Percentiles rank a stretch among this genome's conserved stretches.
Evolutionary conservation across 2,329 filamentous ascomycete genomes (phyloP).

Genomic region (Curvularia verruculosa): DNA sequence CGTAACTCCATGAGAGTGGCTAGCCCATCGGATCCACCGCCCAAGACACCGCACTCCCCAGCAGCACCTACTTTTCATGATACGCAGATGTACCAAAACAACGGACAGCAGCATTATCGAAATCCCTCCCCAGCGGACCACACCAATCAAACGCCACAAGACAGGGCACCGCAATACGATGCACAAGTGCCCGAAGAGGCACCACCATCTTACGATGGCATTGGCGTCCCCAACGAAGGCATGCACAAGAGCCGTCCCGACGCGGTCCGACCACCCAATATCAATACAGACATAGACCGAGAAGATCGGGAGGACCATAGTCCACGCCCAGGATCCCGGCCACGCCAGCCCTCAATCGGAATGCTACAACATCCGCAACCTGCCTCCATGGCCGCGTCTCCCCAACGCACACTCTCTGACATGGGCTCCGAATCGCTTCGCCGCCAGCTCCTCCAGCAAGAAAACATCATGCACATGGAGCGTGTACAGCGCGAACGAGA

Average conservation of each 20-base stretch:
- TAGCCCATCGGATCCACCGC: constrained; percentile 37
- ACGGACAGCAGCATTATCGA: constrained; percentile 21
- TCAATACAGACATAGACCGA: constrained; percentile 29
- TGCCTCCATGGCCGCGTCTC: constrained; percentile 49
- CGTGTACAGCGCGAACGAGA: constrained; percentile 38
- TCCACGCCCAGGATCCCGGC: constrained; percentile 30
- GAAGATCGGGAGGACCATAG: constrained; percentile 9
- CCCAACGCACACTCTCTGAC: constrained; percentile 42
- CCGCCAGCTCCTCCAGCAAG: constrained; percentile 42
- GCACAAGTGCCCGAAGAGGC: constrained; percentile 36
- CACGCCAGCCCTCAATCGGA: constrained; percentile 41
- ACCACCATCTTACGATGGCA: constrained; percentile 44
- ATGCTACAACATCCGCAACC: constrained; percentile 48
- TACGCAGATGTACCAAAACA: constrained; percentile 14
- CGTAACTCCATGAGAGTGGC: constrained; percentile 22
- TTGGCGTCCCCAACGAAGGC: constrained; percentile 36
- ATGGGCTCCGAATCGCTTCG: constrained; percentile 48
- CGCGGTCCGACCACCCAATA: constrained; percentile 38
- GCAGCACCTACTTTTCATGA: constrained; percentile 18
- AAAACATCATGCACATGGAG: constrained; percentile 43
- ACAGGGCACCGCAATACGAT: constrained; percentile 26
- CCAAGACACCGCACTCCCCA: constrained; percentile 35
- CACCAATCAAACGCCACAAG: constrained; percentile 11
- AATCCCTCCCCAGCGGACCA: constrained; percentile 16
- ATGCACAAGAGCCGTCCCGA: constrained; percentile 41